A percentile compares a stretch with the other conserved stretches of the same genome.
Conservation (phyloP, 805 yeast species). For the Teunomyces panamensis region DNA sequence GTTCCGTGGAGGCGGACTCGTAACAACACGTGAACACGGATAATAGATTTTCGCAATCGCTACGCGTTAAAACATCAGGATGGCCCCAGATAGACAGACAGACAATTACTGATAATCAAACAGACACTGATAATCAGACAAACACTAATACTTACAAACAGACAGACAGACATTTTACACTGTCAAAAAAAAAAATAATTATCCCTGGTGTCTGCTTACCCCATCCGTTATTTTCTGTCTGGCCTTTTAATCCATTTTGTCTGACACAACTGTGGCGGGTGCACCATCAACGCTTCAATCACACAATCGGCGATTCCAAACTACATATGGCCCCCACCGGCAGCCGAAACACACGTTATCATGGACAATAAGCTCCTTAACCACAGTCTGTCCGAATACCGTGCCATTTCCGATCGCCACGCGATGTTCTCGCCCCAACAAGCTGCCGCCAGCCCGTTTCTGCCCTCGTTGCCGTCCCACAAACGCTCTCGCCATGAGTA, state of each 20-base stretch:
- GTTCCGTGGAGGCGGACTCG: background rate
- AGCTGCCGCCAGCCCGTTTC: constrained; percentile 11
- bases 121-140: no score
- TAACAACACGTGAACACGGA: constrained; percentile 2
- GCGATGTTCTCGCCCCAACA: constrained; percentile 14
- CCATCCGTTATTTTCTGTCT: background rate
- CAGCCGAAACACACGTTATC: background rate
- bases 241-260: background rate
- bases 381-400: background rate
- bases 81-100: background rate
- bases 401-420: constrained; percentile 2
- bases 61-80: background rate
- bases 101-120: no score
- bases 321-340: background rate
- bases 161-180: background rate
- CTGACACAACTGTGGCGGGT: background rate
- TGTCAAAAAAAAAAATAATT: background rate
- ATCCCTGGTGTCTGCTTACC: background rate
- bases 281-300: constrained; percentile 1
- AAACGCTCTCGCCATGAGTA: constrained; percentile 10
- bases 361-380: constrained; percentile 1
- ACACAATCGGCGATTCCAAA: background rate
- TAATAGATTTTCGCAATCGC: constrained; percentile 2
- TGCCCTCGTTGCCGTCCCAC: constrained; percentile 7
- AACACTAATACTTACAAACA: no score